Evolutionary conservation across 2,329 filamentous ascomycete genomes (phyloP).

Genomic region (Claviceps sp.): DNA sequence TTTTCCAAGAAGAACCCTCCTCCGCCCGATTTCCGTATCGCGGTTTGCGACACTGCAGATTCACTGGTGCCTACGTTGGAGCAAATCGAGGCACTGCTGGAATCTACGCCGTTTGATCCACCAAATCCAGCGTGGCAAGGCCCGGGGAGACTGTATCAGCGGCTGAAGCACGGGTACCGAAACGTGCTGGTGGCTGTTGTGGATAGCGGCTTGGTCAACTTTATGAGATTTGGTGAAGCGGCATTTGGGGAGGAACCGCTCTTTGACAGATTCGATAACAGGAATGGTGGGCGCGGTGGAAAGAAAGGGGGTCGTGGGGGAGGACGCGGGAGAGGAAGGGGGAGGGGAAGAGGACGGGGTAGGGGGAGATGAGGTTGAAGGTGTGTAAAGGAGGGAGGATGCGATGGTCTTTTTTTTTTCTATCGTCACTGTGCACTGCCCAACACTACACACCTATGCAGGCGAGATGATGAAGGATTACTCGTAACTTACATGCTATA

Average conservation of each 20-base stretch:
- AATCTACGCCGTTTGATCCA: constrained; percentile 57
- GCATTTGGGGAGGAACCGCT: constrained; percentile 66
- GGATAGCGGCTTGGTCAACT: constrained; percentile 82
- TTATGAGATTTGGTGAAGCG: constrained; percentile 65
- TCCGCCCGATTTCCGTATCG: constrained; percentile 70
- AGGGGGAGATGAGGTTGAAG: constrained; percentile 10
- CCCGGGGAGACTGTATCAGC: constrained; percentile 51
- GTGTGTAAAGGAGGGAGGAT: background rate
- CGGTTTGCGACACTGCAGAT: constrained; percentile 63
- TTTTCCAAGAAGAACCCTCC: constrained; percentile 74
- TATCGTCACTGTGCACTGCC: too few species aligned
- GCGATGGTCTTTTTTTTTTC: too few species aligned
- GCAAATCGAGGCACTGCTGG: constrained; percentile 58
- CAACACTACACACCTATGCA: too few species aligned
- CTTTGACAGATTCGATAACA: constrained; percentile 43
- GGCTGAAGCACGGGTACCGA: constrained; percentile 70
- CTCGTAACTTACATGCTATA: too few species aligned
- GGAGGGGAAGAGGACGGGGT: constrained; percentile 4
- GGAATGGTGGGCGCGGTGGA: constrained; percentile 28
- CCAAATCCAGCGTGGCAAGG: constrained; percentile 26
- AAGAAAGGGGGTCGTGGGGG: constrained; percentile 18
- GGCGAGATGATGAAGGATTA: too few species aligned
- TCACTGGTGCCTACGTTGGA: constrained; percentile 59
- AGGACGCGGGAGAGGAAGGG: constrained; percentile 11
- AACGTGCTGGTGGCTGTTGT: constrained; percentile 81